Base-by-base conservation (phyloP, 441 rosid genomes). In the Pelargonium australe region DNA sequence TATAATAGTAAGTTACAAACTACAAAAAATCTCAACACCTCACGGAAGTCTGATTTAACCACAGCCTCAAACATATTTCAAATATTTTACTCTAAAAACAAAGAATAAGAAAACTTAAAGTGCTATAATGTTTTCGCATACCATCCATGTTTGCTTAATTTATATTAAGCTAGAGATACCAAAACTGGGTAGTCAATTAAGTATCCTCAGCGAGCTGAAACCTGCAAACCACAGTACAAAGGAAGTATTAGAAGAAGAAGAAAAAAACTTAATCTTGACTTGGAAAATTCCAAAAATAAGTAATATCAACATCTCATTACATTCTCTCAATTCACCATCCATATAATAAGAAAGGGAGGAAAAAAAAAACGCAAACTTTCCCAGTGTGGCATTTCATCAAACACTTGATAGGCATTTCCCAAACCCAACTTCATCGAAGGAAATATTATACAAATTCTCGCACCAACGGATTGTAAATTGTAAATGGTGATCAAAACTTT, bases 101-200 rank as follows among this genome's bases (percentile, higher is more conserved):
- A 55, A 23, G 7, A 16, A 55, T 55, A 55, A 16, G 61, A 55
- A 55, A 55, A 55, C 61, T 16, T 19, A 4, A 51, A 51, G 23
- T 16, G 61, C 16, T 55, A 16, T 25, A 16, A 16, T 6, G 73
- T 62, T 72, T 65, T 81, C 37, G 75, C 89, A 69, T 73, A 86
- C 97, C 91, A 76, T 87, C 97, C 95, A 89, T 90, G 85, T 40
- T 73, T 80, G 81, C 82, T 71, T 55, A 55, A 2, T 70, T 28
- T 64, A 13, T 34, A 64, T 71, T 58, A 76, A 58, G 41, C 65
- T 60, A 64, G 23, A 72, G 51, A 61, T 63, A 37, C 14, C 44
- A 40, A 69, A 77, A 31, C 7, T 44, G 53, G 40, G 20, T 20
- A 14, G 31, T 69, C 34, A 9, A 43, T 41, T 55, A 72, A 49